Evolutionary conservation across 1,284 basidiomycete genomes (phyloP), one percentile per base, ranked within the genome.

Genomic region (Marasmius fiardii): DNA sequence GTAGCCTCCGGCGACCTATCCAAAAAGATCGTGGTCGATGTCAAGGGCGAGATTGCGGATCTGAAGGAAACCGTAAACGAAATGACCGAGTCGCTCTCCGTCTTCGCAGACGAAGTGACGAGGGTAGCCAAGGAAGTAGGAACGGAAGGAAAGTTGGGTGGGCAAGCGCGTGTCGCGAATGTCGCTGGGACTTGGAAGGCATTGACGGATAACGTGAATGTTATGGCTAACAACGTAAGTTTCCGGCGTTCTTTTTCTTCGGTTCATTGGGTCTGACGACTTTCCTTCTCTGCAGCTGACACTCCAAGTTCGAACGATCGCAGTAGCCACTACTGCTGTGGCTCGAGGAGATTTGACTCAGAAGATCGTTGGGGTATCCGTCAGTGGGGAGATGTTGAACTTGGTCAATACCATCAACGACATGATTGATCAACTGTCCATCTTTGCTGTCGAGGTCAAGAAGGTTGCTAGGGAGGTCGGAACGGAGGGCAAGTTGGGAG

Each of bases 151-250:
- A 76, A 84, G 57, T 78, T 95, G 65, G 93, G 92, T 52, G 93
- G 93, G 23, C 93, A 94, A 67, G 93, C 92, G 5, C 79, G 83
- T 51, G 92, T 95, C 39, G 85, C 90, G 64, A 93, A 96, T 67
- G 94, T 99, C 53, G 92, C 93, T 60, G 97, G 97, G 51, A 97
- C 93, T 1, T 98, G 97, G 96, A 95, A 96, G 84, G 93, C 94
- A 68, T 79, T 98, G 70, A 97, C 94, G 48, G 94, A 97, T 71
- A 95, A 92, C 73, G 91, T 96, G 64, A 95, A 95, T 68, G 83
- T 92, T 60, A 92, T 93, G 90, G 90, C 89, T 52, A 83, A 82
- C 45, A 92, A 92, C 63, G 87, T 90, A 63, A 62, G 86, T 76
- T 23, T 51, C 43, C 28, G 8, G 43, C 26, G 21, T 55, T 21